Percentiles rank a stretch among this genome's conserved stretches.
These are phyloP conservation scores for Penstemon eatonii DNA, from an alignment of 257 asterid species.

Conservation along the genomic window DNA sequence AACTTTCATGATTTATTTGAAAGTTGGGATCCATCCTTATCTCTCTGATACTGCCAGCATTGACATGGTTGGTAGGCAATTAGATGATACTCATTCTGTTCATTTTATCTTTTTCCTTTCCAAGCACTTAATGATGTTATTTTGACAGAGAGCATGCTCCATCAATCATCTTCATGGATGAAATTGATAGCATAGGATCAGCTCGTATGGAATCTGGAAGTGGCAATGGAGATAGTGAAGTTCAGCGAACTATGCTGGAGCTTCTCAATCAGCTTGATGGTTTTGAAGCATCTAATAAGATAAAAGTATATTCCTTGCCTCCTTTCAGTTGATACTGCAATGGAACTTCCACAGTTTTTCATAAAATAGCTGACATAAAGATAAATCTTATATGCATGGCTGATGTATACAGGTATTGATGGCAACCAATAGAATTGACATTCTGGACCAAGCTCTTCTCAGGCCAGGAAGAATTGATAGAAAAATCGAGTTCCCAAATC, in stretches of 20 bases:
- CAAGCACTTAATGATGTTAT: not conserved
- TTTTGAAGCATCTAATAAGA: slow-evolving; percentile 77
- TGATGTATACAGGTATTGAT: slow-evolving; percentile 51
- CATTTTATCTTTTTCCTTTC: not conserved
- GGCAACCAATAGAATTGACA: slow-evolving; percentile 77
- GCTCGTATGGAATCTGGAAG: slow-evolving; percentile 81
- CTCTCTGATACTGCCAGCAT: not conserved
- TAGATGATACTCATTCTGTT: not conserved
- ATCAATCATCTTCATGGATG: slow-evolving; percentile 75
- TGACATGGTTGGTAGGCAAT: not conserved
- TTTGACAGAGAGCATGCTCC: slow-evolving; percentile 70
- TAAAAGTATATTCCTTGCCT: slow-evolving; percentile 40
- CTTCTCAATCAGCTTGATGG: slow-evolving; percentile 82
- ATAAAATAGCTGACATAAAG: not conserved
- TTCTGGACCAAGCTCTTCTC: slow-evolving; percentile 72
- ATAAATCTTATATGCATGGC: not conserved
- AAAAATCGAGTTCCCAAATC: slow-evolving; percentile 76
- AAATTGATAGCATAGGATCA: slow-evolving; percentile 74
- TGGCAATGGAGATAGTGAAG: slow-evolving; percentile 81
- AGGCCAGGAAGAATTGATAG: slow-evolving; percentile 77
- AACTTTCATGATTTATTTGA: not conserved
- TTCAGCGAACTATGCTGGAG: slow-evolving; percentile 70
- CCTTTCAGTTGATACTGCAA: slow-evolving; percentile 7
- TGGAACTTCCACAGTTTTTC: not conserved
- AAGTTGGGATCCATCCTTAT: not conserved